Evolutionary conservation across 768 basidiomycete genomes (phyloP), one percentile per base, ranked within the genome.

Genomic region (Russula lepida): DNA sequence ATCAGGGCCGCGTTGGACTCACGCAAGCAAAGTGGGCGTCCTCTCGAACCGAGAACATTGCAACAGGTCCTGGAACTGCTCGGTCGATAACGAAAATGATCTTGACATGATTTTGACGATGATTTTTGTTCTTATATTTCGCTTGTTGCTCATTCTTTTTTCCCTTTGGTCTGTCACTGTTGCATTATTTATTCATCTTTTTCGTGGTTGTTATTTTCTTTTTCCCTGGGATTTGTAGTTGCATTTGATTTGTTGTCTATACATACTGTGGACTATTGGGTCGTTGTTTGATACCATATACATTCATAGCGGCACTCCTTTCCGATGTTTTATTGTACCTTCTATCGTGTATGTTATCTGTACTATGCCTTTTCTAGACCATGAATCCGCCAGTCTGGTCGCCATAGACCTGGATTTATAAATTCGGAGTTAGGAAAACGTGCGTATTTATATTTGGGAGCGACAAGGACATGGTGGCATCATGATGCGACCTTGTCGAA

Each of bases 231-330:
- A 52, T 63, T 48, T 63, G 55, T 59, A 51, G 48, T 43, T 55
- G 60, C 52, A 54, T 35, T 35, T n/a, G n/a, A n/a, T n/a, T n/a
- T n/a, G 57, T 62, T 55, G 30, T 62, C 43, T 53, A 58, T 63
- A 58, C 64, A 63, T 65, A 65, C 64, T 30, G 62, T 52, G 62
- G 62, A 63, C 62, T 53, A 58, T 63, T 60, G 49, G 62, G 58
- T 47, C 39, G 58, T 55, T 55, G 62, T 51, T 55, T 47, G 63
- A 63, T 64, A 60, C 63, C 59, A 64, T 60, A 55, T 56, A 61
- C 43, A 56, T 62, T 46, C 54, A 50, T 43, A 35, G 48, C 47
- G 54, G 33, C 63, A 61, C 39, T 54, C 43, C 27, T 48, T 51
- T 56, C 39, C 41, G 47, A 62, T 48, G 53, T 49, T n/a, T 61